Base-by-base conservation (phyloP, 169 alveolate species). In the Toxoplasma gondii region DNA sequence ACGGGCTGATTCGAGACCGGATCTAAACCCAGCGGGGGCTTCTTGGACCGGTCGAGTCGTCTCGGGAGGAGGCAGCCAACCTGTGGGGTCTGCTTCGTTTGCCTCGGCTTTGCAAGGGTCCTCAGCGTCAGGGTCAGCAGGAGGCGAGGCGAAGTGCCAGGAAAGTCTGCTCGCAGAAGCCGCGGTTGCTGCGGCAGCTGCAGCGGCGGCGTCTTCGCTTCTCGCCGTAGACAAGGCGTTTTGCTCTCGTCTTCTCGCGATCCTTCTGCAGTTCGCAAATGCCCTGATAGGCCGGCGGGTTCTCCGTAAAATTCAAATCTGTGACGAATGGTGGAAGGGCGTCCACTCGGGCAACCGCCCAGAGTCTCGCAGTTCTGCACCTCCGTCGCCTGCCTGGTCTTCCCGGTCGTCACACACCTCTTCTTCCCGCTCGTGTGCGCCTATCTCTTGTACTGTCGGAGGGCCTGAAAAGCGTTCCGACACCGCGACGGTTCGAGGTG, bases 171-270 rank as follows among this genome's bases (percentile, higher is more conserved):
- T 64, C 7, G 34, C n/a, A 7, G 74, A 64, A 27, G 74, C 58
- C 82, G 82, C 39, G 45, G n/a, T 34, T 16, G 90, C 90, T 12
- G 67, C 69, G 5, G 90, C 90, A 24, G 90, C 90, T 12, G 90
- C 90, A 31, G 90, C 90, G 24, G 90, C 90, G 0, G 90, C 90
- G 34, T 38, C 90, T 43, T 24, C 90, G 41, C 67, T 82, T 22
- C 34, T 82, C 43, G 90, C 54, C 69, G 67, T 41, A 1, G 90
- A 82, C 64, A 36, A 41, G 36, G 90, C 90, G 38, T 82, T 43
- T 38, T 36, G 90, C n/a, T 82, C 90, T 24, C 53, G 90, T 4
- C 90, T 82, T 22, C 41, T 41, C 10, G 67, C 67, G 67, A 38
- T 82, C 69, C 38, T 43, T 36, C 10, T 82, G 67, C 53, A 36